Base-by-base conservation (phyloP, 2,329 filamentous ascomycete species). In the Coniochaeta sp. region DNA sequence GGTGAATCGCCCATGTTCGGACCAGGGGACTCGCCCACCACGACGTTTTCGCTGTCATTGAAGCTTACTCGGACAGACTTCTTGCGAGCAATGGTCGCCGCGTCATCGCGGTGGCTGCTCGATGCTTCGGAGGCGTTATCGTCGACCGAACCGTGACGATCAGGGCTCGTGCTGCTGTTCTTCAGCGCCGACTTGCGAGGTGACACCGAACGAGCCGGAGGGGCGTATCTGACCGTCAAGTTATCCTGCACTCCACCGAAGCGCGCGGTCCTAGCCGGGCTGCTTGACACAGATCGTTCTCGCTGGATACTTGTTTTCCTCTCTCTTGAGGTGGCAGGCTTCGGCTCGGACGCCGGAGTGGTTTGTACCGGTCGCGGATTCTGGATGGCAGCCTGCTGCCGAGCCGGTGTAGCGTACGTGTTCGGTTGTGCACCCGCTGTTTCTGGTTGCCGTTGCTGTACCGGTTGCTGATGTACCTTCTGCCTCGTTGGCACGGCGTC, bases 161-260 rank as follows among this genome's bases (percentile, higher is more conserved):
- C 78, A 74, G 1, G 82, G 77, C 48, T 80, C 82, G 1, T 72
- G 75, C 27, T n/a, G n/a, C n/a, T 83, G 75, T 48, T 28, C 63
- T 91, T 91, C 56, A 91, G 63, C 1, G 87, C 87, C 1, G 87
- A 90, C 64, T 92, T 92, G 45, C 83, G 82, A 9, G 88, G 88
- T 0, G 87, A 91, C 10, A 87, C 71, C 5, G 87, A 89, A 47
- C 88, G 78, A 27, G 82, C 73, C 20, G 86, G 83, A 6, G 87
- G 88, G 51, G 82, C 77, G 61, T 91, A 87, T 56, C 76, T 83
- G 26, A 85, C 72, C 1, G 76, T 69, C 12, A 83, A 64, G 38
- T 71, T 77, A 30, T 82, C 76, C 14, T 80, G 72, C 7, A 76
- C 73, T 9, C 76, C 63, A 1, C 81, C 81, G 64, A 91, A 91